A percentile compares a stretch with the other conserved stretches of the same genome.
phyloP scores from a whole-genome alignment of 352 stramenopile species.

The Pythium aristosporum region DNA sequence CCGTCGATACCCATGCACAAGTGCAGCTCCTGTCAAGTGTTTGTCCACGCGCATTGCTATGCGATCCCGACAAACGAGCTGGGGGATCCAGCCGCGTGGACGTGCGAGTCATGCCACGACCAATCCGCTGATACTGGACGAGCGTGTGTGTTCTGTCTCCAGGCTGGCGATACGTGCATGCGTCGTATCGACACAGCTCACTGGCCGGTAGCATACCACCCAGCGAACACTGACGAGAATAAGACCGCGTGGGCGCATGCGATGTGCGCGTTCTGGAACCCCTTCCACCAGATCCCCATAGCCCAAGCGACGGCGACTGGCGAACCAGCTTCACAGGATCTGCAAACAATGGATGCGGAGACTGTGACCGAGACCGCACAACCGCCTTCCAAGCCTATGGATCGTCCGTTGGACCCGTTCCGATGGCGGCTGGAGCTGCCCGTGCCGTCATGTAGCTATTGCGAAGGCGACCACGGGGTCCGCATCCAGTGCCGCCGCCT shows the following conservation, averaged over 20 bases:
- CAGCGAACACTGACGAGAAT: background rate
- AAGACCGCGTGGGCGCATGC: conserved; percentile 13
- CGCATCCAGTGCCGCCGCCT: conserved; percentile 61
- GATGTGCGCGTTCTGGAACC: conserved; percentile 20
- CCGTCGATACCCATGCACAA: background rate
- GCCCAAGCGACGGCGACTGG: background rate
- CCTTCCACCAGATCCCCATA: background rate
- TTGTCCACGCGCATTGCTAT: conserved; percentile 17
- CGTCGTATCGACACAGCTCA: conserved; percentile 14
- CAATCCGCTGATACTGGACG: background rate
- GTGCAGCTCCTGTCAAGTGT: conserved; percentile 11
- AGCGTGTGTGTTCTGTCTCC: conserved; percentile 17
- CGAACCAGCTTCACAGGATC: background rate
- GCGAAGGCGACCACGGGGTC: conserved; percentile 32
- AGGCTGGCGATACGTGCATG: conserved; percentile 11
- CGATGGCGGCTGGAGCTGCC: conserved; percentile 15
- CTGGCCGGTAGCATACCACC: conserved; percentile 12
- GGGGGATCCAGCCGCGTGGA: conserved; percentile 1
- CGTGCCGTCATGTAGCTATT: conserved; percentile 53
- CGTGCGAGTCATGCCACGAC: conserved; percentile 18
- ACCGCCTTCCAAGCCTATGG: background rate
- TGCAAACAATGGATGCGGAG: background rate
- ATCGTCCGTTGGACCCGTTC: background rate
- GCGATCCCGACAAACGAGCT: background rate
- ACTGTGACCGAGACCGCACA: background rate